Percentiles rank a stretch among this genome's conserved stretches.
Evolutionary conservation across 352 stramenopile species (phyloP).

Genomic region (Phytopythium oedochilum): DNA sequence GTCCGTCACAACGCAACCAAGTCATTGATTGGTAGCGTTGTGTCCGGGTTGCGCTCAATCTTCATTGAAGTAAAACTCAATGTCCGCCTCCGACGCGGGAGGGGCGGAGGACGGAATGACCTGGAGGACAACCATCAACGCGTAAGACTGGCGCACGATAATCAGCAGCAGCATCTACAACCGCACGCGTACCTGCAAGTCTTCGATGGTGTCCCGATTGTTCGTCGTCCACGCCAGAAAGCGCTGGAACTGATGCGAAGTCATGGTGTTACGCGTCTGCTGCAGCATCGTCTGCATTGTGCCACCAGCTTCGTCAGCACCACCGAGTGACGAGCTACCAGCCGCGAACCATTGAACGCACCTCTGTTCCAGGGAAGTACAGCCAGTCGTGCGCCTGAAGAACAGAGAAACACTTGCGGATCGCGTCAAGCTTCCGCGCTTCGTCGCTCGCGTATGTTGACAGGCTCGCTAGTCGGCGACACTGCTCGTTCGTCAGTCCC

Average conservation of each 20-base stretch:
- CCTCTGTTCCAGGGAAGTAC: conserved; percentile 81
- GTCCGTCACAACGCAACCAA: neutral
- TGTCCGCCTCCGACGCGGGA: conserved; percentile 34
- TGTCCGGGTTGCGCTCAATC: conserved; percentile 22
- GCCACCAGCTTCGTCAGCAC: neutral
- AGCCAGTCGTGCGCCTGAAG: conserved; percentile 83
- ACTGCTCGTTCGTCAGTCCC: conserved; percentile 68
- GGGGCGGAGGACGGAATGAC: conserved; percentile 35
- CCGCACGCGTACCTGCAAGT: conserved; percentile 42
- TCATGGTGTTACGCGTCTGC: conserved; percentile 77
- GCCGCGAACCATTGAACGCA: conserved; percentile 12
- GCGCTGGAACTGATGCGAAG: conserved; percentile 74
- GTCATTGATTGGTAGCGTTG: neutral
- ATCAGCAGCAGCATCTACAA: neutral
- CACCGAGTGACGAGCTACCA: neutral
- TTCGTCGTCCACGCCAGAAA: conserved; percentile 78
- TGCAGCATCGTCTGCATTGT: conserved; percentile 58
- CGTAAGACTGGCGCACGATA: neutral
- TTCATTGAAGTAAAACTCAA: conserved; percentile 80
- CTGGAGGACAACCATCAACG: conserved; percentile 14
- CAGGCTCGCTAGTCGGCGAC: conserved; percentile 45
- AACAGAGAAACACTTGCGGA: conserved; percentile 84
- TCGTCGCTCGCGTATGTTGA: conserved; percentile 50
- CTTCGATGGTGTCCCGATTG: conserved; percentile 66
- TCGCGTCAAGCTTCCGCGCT: conserved; percentile 68